These are phyloP conservation scores for Biancaea sappan DNA, from an alignment of 306 rosid genomes.

Conservation along the genomic window DNA sequence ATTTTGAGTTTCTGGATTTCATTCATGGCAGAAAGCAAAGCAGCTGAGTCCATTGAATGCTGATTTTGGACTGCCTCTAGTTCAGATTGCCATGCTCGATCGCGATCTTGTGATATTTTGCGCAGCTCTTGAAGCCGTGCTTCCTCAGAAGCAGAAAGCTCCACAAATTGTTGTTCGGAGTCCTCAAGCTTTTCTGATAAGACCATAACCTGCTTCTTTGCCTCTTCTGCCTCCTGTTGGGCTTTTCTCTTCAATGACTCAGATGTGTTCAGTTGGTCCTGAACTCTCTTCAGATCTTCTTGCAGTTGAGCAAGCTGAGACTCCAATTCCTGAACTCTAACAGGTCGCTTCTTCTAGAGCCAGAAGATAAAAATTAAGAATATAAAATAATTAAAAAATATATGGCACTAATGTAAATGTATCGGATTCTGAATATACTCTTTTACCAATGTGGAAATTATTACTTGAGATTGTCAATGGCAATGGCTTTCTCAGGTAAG, in stretches of 20 bases:
- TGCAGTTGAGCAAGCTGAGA: slow-evolving; percentile 57
- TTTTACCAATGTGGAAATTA: neutral
- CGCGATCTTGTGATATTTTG: slow-evolving; percentile 82
- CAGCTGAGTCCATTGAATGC: slow-evolving; percentile 84
- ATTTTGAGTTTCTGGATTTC: slow-evolving; percentile 85
- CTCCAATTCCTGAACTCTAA: slow-evolving; percentile 54
- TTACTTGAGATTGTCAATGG: neutral
- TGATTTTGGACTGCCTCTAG: slow-evolving; percentile 88
- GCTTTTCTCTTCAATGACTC: slow-evolving; percentile 52
- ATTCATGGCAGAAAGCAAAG: slow-evolving; percentile 71
- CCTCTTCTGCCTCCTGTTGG: slow-evolving; percentile 66
- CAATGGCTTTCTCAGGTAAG: neutral
- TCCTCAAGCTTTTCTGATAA: slow-evolving; percentile 59
- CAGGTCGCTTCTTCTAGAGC: slow-evolving; percentile 57
- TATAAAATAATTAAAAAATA: neutral
- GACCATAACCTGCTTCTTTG: slow-evolving; percentile 48
- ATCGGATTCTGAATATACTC: neutral
- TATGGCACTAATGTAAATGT: neutral
- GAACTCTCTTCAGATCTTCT: slow-evolving; percentile 58
- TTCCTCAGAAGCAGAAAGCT: slow-evolving; percentile 62
- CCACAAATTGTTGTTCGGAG: slow-evolving; percentile 57
- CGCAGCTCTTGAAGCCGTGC: slow-evolving; percentile 60
- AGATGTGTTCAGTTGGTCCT: slow-evolving; percentile 54
- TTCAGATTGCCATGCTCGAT: slow-evolving; percentile 91
- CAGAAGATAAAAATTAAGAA: slow-evolving; percentile 8